phyloP scores from a whole-genome alignment of 2,329 filamentous ascomycete genomes.

The Helotiales sp. region DNA sequence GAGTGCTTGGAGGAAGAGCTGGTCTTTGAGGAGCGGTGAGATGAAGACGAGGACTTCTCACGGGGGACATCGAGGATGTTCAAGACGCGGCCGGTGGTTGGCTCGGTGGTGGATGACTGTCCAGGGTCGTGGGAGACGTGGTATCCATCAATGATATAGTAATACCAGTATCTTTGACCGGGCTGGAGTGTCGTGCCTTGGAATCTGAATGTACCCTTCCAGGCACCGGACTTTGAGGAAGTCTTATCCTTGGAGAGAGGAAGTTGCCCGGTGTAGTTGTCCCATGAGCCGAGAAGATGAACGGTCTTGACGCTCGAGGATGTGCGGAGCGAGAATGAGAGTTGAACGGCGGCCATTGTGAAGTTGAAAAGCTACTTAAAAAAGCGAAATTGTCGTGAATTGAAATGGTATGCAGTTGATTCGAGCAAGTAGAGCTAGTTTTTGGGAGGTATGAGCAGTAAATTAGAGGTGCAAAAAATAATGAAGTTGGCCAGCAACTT shows the following conservation, averaged over 20 bases:
- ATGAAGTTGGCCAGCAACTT: slow-evolving; percentile 58
- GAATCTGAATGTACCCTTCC: slow-evolving; percentile 97
- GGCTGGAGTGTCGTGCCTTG: slow-evolving; percentile 83
- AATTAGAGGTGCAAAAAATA: slow-evolving; percentile 60
- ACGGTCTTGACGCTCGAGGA: slow-evolving; percentile 97
- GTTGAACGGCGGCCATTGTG: slow-evolving; percentile 88
- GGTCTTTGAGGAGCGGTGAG: slow-evolving; percentile 50
- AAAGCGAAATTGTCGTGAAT: slow-evolving; percentile 33
- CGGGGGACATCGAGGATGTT: slow-evolving; percentile 93
- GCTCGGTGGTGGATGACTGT: slow-evolving; percentile 86
- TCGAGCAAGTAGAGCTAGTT: slow-evolving; percentile 49
- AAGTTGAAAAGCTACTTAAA: slow-evolving; percentile 46
- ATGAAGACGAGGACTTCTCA: slow-evolving; percentile 57
- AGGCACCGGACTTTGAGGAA: slow-evolving; percentile 84
- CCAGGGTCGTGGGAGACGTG: slow-evolving; percentile 96
- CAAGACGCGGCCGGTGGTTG: slow-evolving; percentile 93
- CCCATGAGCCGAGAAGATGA: slow-evolving; percentile 97
- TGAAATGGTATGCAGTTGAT: slow-evolving; percentile 43
- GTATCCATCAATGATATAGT: slow-evolving; percentile 99
- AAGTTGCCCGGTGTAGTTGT: slow-evolving; percentile 93
- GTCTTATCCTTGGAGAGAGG: slow-evolving; percentile 88
- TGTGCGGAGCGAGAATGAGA: slow-evolving; percentile 94
- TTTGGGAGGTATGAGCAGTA: slow-evolving; percentile 36
- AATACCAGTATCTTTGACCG: slow-evolving; percentile 98
- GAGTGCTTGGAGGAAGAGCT: slow-evolving; percentile 49